These are phyloP conservation scores for Protomyces inundatus DNA, from an alignment of 1,139 yeast genomes.

Conservation along the genomic window DNA sequence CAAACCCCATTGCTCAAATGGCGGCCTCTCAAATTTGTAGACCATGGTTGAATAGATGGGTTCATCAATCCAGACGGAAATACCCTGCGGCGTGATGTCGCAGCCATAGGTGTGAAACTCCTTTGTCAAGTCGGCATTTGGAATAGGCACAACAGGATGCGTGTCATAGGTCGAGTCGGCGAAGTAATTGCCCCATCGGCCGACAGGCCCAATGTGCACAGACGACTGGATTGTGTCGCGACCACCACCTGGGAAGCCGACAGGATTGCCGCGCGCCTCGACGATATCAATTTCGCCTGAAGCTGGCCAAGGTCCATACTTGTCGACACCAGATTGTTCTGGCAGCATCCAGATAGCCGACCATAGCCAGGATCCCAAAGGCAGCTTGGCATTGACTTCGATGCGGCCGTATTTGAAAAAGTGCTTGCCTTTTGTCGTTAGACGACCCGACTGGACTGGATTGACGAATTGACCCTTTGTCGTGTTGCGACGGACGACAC, in stretches of 20 bases:
- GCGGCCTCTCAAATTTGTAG: constrained; percentile 26
- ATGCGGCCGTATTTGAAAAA: constrained; percentile 29
- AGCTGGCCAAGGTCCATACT: constrained; percentile 32
- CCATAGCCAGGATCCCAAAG: constrained; percentile 32
- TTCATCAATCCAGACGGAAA: constrained; percentile 30
- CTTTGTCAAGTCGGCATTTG: constrained; percentile 9
- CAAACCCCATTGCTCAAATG: constrained; percentile 26
- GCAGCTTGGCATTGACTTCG: constrained; percentile 30
- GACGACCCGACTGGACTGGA: constrained; percentile 31
- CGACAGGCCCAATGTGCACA: not conserved
- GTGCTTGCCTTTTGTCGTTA: constrained; percentile 28
- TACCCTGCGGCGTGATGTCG: constrained; percentile 31
- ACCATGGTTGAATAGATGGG: constrained; percentile 28
- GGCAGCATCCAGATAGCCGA: constrained; percentile 33
- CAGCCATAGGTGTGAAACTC: constrained; percentile 30
- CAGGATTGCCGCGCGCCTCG: constrained; percentile 31
- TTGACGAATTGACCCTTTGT: constrained; percentile 27
- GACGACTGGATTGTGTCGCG: constrained; percentile 13
- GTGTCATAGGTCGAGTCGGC: not conserved
- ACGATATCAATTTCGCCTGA: constrained; percentile 32
- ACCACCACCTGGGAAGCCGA: constrained; percentile 26
- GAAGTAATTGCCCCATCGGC: not conserved
- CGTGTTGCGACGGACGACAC: constrained; percentile 27
- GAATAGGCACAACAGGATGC: constrained; percentile 11
- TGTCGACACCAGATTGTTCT: constrained; percentile 10